phyloP scores from a whole-genome alignment of 345 rosid genomes.

The Erucastrum elatum region DNA sequence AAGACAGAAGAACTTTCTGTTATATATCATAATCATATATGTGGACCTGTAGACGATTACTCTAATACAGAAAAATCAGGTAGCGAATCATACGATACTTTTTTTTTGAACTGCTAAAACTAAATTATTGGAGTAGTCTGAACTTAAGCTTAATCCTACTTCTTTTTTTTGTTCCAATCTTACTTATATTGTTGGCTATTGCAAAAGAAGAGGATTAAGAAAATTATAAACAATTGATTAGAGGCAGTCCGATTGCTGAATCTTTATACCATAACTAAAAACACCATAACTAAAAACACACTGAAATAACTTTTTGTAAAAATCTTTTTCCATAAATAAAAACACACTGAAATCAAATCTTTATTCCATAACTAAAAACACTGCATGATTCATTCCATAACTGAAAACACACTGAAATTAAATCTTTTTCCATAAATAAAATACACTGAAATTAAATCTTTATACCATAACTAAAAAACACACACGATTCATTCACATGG shows the following conservation, averaged over 20 bases:
- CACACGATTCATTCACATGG: slow-evolving; percentile 12
- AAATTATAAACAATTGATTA: background rate
- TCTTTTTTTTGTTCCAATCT: background rate
- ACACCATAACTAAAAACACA: no score
- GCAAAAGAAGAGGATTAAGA: background rate
- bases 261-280: no score
- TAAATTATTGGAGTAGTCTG: background rate
- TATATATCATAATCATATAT: background rate
- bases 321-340: no score
- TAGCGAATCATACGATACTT: background rate
- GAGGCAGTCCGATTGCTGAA: background rate
- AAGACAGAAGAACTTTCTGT: background rate
- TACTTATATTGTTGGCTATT: background rate
- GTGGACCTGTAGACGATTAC: background rate
- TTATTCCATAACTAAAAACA: no score
- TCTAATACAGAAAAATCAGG: background rate
- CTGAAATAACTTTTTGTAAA: no score
- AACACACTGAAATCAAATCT: no score
- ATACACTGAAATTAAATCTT: background rate
- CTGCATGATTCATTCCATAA: no score
- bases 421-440: background rate
- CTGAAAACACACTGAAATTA: background rate
- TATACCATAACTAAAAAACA: background rate
- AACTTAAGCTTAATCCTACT: no score
- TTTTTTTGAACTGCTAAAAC: background rate